phyloP scores from a whole-genome alignment of 768 basidiomycete species.

The Floccularia luteovirens region DNA sequence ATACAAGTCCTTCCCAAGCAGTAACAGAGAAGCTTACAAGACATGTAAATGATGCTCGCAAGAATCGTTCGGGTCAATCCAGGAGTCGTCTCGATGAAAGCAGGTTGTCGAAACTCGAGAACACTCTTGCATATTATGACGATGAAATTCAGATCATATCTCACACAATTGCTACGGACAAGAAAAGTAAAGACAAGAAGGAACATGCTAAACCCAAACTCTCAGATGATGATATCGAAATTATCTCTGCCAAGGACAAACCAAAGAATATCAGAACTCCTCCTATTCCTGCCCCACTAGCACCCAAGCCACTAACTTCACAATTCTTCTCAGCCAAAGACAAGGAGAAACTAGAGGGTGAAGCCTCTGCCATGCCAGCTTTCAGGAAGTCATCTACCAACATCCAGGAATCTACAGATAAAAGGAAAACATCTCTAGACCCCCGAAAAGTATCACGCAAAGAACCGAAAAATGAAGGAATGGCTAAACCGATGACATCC shows the following conservation, averaged over 20 bases:
- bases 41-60: constrained; percentile 53
- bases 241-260: too few relatives aligned
- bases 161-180: constrained; percentile 15
- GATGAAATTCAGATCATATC: constrained; percentile 54
- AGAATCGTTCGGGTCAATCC: constrained; percentile 28
- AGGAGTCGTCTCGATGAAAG: constrained; percentile 50
- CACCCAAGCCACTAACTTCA: constrained; percentile 10
- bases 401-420: not conserved
- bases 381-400: constrained; percentile 24
- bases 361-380: constrained; percentile 28
- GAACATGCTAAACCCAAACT: not conserved
- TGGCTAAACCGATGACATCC: constrained; percentile 12
- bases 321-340: constrained; percentile 20
- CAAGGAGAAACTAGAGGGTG: constrained; percentile 25
- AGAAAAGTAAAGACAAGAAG: constrained; percentile 2
- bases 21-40: constrained; percentile 63
- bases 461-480: constrained; percentile 22
- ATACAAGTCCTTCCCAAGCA: constrained; percentile 43
- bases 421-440: not conserved
- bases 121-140: constrained; percentile 53
- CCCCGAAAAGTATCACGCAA: not conserved
- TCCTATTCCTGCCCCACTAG: not conserved
- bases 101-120: constrained; percentile 60
- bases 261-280: not conserved
- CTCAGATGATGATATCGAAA: too few relatives aligned